Conservation (phyloP, 2,329 filamentous ascomycete species). For the Lachnellula subtilissima region DNA sequence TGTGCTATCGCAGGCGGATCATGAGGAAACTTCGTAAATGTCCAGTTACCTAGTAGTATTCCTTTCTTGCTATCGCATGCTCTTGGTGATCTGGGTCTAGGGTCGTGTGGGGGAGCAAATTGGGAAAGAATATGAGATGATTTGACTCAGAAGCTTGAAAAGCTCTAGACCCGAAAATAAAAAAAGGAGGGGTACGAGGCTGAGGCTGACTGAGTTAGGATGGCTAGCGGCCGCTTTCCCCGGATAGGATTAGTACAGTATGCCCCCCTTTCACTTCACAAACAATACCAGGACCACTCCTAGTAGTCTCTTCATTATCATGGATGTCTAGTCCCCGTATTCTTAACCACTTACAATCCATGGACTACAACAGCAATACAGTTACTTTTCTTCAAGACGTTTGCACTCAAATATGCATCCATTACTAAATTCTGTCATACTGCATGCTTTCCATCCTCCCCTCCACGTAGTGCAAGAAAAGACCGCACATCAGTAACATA, state of each 20-base stretch:
- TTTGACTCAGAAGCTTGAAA: not conserved
- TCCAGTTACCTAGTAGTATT: not conserved
- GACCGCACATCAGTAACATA: constrained; percentile 95
- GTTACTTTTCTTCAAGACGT: not conserved
- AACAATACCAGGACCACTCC: too few species aligned
- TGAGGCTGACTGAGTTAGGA: not conserved
- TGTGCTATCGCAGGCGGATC: constrained; percentile 5
- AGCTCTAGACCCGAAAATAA: not conserved
- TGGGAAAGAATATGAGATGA: not conserved
- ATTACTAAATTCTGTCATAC: not conserved
- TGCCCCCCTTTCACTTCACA: too few species aligned
- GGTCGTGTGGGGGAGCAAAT: not conserved
- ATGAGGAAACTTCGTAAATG: not conserved
- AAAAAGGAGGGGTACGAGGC: not conserved
- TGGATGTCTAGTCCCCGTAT: not conserved
- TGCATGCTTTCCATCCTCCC: constrained; percentile 62
- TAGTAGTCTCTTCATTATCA: too few species aligned
- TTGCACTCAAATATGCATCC: not conserved
- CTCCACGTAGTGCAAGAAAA: constrained; percentile 79
- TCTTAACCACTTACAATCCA: too few species aligned
- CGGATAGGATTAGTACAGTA: not conserved
- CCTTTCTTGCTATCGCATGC: not conserved
- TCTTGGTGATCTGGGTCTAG: not conserved
- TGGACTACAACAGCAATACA: not conserved
- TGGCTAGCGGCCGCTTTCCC: too few species aligned